Conservation (phyloP, 2,329 filamentous ascomycete species). For the Plectosphaerella plurivora region DNA sequence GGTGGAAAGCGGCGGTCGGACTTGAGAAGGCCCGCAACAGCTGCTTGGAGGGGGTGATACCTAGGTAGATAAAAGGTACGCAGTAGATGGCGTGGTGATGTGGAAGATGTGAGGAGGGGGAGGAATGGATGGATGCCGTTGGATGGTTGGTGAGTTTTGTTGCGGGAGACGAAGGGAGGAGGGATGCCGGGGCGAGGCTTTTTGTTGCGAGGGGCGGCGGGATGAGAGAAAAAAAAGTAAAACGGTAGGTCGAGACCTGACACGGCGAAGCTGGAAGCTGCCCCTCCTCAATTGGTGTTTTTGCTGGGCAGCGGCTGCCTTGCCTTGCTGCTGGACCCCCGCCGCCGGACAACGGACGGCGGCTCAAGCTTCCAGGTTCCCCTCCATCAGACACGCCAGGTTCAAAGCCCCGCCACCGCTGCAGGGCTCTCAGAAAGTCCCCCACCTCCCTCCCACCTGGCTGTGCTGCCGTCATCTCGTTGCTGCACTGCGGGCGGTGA, state of each 20-base stretch:
- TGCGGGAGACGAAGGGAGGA: background rate
- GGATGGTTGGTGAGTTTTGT: background rate
- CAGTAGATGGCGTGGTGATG: constrained; percentile 1
- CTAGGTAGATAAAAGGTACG: background rate
- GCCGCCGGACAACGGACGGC: background rate
- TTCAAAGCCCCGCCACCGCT: too few species aligned
- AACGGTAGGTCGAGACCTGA: background rate
- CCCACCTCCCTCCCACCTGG: too few species aligned
- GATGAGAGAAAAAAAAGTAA: constrained; percentile 8
- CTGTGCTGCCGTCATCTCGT: too few species aligned
- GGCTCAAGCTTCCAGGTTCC: too few species aligned
- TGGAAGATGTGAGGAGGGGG: background rate
- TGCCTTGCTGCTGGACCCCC: background rate
- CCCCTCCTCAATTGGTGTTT: constrained; percentile 5
- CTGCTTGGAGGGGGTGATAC: too few species aligned
- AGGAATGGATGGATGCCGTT: background rate
- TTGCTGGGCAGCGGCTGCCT: background rate
- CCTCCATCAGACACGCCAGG: too few species aligned
- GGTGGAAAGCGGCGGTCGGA: background rate
- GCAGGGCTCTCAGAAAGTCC: too few species aligned
- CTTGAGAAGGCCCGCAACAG: too few species aligned
- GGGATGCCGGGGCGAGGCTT: constrained; percentile 1
- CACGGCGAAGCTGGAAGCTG: constrained; percentile 1
- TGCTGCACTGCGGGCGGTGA: too few species aligned
- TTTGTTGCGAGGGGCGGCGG: constrained; percentile 5